Base-by-base conservation (phyloP, 345 rosid genomes). In the Psidium guajava region DNA sequence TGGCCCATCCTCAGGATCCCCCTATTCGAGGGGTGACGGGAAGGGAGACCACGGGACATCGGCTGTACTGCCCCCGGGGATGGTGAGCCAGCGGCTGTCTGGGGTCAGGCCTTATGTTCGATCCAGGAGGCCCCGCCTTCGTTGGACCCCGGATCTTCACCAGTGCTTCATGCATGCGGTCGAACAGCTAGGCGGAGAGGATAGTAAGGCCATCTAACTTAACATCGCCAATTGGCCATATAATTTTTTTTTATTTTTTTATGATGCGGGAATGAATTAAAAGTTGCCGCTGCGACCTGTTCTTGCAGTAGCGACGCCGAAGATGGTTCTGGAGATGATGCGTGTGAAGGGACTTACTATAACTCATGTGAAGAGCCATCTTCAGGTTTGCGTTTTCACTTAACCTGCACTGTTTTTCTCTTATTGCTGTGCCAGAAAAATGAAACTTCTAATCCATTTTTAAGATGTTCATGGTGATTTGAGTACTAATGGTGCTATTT, bases 301-400 rank as follows among this genome's bases (percentile, higher is more conserved):
- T 36, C 47, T 69, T 24, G 85, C 82, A 94, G 95, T 91, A 83
- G 98, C 95, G 32, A 94, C 98, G 5, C 98, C 98, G 2, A 94
- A 94, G 89, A 85, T 92, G 93, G 92, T 94, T 64, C 84, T 94
- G 58, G 93, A 94, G 87, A 86, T 90, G 15, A 94, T 94, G 96
- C 80, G 88, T 88, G 92, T 92, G 82, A 92, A 88, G 85, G 98
- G 94, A 24, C 94, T 94, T 5, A 90, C 96, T 15, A 91, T 94
- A 55, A 91, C 95, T 86, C 95, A 94, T 84, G 94, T 94, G 14
- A 94, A 94, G 90, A 94, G 98, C 88, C 98, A 94, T 87, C 96
- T 94, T 82, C 96, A 94, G 98, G 98, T 93, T 85, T 86, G 25
- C 56, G 82, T 32, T 14, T 85, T 73, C 54, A 11, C 83, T 55